Conservation (phyloP, 2,329 filamentous ascomycete species). For the Neonectria magnoliae region DNA sequence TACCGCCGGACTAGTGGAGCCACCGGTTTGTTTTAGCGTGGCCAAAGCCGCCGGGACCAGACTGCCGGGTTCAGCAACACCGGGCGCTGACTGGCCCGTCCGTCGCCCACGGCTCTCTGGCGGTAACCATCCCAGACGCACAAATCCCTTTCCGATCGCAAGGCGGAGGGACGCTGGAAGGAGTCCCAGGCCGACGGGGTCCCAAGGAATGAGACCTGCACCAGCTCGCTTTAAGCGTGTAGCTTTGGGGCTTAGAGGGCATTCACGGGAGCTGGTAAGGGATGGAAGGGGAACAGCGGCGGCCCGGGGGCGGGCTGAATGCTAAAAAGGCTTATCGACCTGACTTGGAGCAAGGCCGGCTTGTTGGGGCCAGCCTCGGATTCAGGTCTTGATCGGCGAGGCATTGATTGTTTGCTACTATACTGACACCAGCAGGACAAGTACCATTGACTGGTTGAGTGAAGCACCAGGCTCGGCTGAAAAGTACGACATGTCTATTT, state of each 20-base stretch:
- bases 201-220: constrained; percentile 3
- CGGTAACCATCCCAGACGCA: constrained; percentile 1
- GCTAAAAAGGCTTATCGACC: constrained; percentile 9
- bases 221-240: neutral
- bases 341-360: neutral
- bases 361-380: constrained; percentile 8
- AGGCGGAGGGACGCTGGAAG: neutral
- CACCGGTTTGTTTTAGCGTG: constrained; percentile 43
- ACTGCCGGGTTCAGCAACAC: constrained; percentile 43
- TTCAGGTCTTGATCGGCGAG: constrained; percentile 16
- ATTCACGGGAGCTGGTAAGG: neutral
- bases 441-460: neutral
- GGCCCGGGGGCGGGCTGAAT: constrained; percentile 23
- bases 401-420: neutral
- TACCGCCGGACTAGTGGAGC: constrained; percentile 39
- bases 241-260: constrained; percentile 5
- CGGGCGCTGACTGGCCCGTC: constrained; percentile 37
- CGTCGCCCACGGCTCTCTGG: constrained; percentile 17
- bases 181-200: constrained; percentile 13
- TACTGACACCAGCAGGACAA: neutral
- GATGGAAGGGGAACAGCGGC: constrained; percentile 9
- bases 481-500: constrained; percentile 6
- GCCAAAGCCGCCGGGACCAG: constrained; percentile 47
- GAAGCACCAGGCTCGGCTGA: neutral
- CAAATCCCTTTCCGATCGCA: constrained; percentile 7